Evolutionary conservation across 2,329 filamentous ascomycete genomes (phyloP).

Genomic region (Sclerotinia nivalis): DNA sequence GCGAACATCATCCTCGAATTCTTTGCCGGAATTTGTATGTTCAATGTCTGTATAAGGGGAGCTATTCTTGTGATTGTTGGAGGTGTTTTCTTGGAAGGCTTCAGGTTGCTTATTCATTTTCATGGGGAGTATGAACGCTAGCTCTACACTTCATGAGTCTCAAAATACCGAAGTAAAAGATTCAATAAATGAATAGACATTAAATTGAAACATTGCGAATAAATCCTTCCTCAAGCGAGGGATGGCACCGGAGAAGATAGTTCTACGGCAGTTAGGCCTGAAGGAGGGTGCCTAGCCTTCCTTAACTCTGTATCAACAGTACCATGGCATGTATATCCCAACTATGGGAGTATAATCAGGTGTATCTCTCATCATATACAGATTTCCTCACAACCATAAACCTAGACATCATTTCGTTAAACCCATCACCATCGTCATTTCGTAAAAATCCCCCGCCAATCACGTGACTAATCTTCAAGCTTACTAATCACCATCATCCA

Average conservation of each 20-base stretch:
- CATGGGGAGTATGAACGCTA: not conserved
- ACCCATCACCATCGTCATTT: not conserved
- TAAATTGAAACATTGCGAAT: not conserved
- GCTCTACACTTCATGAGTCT: not conserved
- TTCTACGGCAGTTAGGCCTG: not conserved
- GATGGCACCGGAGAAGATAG: not conserved
- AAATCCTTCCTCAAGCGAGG: not conserved
- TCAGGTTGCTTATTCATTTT: not conserved
- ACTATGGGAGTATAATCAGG: not conserved
- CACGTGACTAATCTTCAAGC: not conserved
- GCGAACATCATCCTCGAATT: not conserved
- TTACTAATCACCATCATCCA: slow-evolving; percentile 20
- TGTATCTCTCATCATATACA: not conserved
- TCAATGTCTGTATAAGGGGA: not conserved
- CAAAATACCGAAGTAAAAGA: not conserved
- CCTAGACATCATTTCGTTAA: not conserved
- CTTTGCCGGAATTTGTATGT: not conserved
- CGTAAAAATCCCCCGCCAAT: not conserved
- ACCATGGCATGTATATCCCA: not conserved
- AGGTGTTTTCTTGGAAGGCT: not conserved
- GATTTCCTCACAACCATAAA: not conserved
- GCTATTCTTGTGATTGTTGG: not conserved
- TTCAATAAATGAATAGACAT: not conserved
- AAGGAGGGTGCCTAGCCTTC: not conserved
- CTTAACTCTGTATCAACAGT: not conserved